A percentile compares a stretch with the other conserved stretches of the same genome.
Evolutionary conservation across 225 moss, liverwort and hornwort species (phyloP).

Genomic region (Marchantia paleacea): DNA sequence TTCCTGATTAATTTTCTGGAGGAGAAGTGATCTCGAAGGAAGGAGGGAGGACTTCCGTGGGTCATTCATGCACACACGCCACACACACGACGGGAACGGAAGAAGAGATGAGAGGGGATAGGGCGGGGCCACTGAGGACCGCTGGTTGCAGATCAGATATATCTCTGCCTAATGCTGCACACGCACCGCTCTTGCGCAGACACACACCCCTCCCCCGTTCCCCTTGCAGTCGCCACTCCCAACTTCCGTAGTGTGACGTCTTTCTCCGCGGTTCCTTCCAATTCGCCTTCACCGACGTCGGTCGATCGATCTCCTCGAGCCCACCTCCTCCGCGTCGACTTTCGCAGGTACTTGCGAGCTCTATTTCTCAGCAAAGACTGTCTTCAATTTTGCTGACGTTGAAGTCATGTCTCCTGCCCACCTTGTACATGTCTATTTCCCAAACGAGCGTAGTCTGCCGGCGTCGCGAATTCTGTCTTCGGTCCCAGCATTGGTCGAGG

Average conservation of each 20-base stretch:
- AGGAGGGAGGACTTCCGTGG: not conserved
- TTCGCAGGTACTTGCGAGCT: not conserved
- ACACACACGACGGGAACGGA: not conserved
- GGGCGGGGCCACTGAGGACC: constrained; percentile 20
- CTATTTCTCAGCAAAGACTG: no score
- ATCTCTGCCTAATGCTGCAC: constrained; percentile 9
- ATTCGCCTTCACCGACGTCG: not conserved
- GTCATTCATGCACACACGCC: not conserved
- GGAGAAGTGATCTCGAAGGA: no score
- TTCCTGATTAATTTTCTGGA: no score
- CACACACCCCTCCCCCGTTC: not conserved
- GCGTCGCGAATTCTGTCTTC: no score
- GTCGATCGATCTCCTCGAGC: not conserved
- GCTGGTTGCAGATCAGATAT: constrained; percentile 16
- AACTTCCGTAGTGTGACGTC: not conserved
- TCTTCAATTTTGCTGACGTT: no score
- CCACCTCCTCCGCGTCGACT: not conserved
- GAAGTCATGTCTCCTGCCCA: no score
- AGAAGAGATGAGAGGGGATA: constrained; percentile 9
- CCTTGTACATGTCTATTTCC: no score
- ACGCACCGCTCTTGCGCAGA: not conserved
- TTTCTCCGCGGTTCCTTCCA: not conserved
- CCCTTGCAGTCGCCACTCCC: not conserved
- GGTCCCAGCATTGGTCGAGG: not conserved
- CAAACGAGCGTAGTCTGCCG: no score